phyloP scores from a whole-genome alignment of 2,329 filamentous ascomycete species.

The Colletotrichum plurivorum region DNA sequence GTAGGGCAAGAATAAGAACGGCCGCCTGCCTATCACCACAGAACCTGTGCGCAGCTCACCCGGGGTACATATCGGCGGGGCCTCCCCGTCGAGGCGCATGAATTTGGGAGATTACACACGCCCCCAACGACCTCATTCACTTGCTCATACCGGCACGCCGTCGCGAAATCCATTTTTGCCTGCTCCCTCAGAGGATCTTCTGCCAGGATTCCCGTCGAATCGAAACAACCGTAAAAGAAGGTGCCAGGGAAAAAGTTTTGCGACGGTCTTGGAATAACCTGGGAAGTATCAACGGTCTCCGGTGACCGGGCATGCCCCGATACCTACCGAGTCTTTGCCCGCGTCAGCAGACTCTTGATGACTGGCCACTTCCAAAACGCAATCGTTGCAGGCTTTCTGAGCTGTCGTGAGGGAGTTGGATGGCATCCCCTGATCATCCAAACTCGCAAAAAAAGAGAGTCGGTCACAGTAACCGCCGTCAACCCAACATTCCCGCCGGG shows the following conservation, averaged over 20 bases:
- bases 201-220: slow-evolving; percentile 30
- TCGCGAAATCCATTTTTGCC: background rate
- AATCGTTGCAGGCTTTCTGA: background rate
- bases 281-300: slow-evolving; percentile 7
- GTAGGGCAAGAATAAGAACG: slow-evolving; percentile 39
- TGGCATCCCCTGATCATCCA: slow-evolving; percentile 13
- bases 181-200: slow-evolving; percentile 15
- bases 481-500: slow-evolving; percentile 16
- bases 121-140: slow-evolving; percentile 8
- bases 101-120: slow-evolving; percentile 39
- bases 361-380: background rate
- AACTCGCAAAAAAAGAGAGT: slow-evolving; percentile 11
- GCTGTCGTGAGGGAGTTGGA: background rate
- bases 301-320: background rate
- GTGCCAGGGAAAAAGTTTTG: slow-evolving; percentile 4
- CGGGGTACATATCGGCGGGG: slow-evolving; percentile 30
- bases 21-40: slow-evolving; percentile 27
- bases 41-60: slow-evolving; percentile 3
- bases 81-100: slow-evolving; percentile 37
- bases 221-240: slow-evolving; percentile 34
- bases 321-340: background rate
- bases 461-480: slow-evolving; percentile 30
- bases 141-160: slow-evolving; percentile 8
- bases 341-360: background rate
- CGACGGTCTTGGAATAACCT: slow-evolving; percentile 8